These are phyloP conservation scores for Populus hybrid DNA, from an alignment of 441 rosid genomes.

Conservation along the genomic window DNA sequence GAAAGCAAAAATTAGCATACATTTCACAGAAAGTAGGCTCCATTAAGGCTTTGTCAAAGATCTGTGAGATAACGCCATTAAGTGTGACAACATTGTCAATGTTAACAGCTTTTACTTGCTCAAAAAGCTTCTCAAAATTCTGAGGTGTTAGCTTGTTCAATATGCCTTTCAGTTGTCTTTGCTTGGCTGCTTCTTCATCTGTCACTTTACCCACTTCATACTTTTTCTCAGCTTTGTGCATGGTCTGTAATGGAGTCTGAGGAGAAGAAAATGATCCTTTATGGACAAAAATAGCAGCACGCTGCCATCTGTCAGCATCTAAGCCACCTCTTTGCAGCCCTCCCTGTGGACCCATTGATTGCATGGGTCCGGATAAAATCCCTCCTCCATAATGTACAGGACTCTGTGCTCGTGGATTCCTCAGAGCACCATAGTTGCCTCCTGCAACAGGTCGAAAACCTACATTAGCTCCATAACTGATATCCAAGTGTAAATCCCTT, in stretches of 20 bases:
- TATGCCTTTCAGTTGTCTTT: conserved; percentile 80
- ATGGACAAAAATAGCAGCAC: conserved; percentile 58
- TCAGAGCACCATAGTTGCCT: conserved; percentile 68
- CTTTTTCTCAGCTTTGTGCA: conserved; percentile 93
- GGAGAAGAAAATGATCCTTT: conserved; percentile 89
- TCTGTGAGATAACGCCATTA: conserved; percentile 79
- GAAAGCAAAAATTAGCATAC: conserved; percentile 84
- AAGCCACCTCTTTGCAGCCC: conserved; percentile 62
- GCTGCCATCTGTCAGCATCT: conserved; percentile 91
- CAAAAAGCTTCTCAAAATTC: conserved; percentile 90
- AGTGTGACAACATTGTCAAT: conserved; percentile 80
- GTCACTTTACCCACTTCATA: conserved; percentile 80
- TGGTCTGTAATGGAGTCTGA: conserved; percentile 68
- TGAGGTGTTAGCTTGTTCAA: conserved; percentile 97
- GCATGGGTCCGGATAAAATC: conserved; percentile 50
- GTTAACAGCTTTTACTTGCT: conserved; percentile 81
- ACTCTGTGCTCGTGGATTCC: conserved; percentile 62
- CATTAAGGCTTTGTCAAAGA: conserved; percentile 94
- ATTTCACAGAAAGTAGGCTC: conserved; percentile 99
- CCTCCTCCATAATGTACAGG: conserved; percentile 35
- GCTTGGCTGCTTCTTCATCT: conserved; percentile 83
- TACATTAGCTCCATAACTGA: conserved; percentile 42
- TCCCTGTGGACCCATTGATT: conserved; percentile 60
- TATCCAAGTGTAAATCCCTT: conserved; percentile 48
- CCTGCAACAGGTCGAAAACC: conserved; percentile 75